phyloP scores from a whole-genome alignment of 352 stramenopile species.

The Pythium utonaiense region DNA sequence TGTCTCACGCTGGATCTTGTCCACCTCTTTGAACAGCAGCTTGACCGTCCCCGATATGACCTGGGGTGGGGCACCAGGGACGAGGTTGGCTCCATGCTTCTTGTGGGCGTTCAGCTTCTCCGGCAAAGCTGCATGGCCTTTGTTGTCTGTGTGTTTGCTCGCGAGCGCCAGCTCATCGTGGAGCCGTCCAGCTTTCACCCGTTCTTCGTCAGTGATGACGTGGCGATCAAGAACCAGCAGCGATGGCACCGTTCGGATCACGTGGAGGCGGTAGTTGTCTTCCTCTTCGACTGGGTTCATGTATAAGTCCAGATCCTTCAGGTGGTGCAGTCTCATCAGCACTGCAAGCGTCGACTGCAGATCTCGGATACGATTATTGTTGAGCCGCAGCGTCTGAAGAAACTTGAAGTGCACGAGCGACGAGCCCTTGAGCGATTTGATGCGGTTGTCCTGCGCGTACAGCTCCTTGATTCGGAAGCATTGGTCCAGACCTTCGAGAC shows the following conservation, averaged over 20 bases:
- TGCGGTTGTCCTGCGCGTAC: slow-evolving; percentile 86
- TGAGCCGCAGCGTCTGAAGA: slow-evolving; percentile 48
- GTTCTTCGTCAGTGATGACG: slow-evolving; percentile 47
- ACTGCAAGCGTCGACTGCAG: slow-evolving; percentile 33
- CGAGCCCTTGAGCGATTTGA: slow-evolving; percentile 44
- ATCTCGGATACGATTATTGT: slow-evolving; percentile 56
- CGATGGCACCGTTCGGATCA: slow-evolving; percentile 56
- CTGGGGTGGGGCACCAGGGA: slow-evolving; percentile 36
- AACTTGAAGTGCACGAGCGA: slow-evolving; percentile 67
- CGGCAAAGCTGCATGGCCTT: background rate
- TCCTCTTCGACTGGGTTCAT: slow-evolving; percentile 68
- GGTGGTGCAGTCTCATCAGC: slow-evolving; percentile 34
- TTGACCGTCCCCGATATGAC: slow-evolving; percentile 63
- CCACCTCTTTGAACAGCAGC: slow-evolving; percentile 67
- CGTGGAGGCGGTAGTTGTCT: slow-evolving; percentile 66
- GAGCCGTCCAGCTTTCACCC: slow-evolving; percentile 12
- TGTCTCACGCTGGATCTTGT: slow-evolving; percentile 40
- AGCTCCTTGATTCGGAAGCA: slow-evolving; percentile 89
- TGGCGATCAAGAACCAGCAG: slow-evolving; percentile 67
- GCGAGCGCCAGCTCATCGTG: slow-evolving; percentile 13
- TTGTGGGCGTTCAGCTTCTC: background rate
- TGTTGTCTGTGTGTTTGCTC: slow-evolving; percentile 3
- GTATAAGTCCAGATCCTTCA: slow-evolving; percentile 62
- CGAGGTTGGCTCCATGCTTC: background rate
- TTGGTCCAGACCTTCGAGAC: slow-evolving; percentile 62